These are phyloP conservation scores for Wallacemonas sp. DNA, from an alignment of 208 protist species.

Conservation along the genomic window DNA sequence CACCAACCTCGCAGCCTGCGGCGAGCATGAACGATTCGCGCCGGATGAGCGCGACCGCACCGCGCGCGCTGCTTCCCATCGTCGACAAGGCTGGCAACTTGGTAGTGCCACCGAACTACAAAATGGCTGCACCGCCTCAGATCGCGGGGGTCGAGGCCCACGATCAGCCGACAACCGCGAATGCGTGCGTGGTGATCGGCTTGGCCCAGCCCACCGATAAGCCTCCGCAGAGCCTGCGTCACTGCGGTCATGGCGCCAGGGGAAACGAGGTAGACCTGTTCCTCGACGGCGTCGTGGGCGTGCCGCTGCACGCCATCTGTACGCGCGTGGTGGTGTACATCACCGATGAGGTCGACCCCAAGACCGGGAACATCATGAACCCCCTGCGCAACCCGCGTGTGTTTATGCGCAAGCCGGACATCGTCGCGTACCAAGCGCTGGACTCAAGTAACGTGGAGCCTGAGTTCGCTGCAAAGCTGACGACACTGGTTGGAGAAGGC, in stretches of 20 bases:
- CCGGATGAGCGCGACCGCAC: conserved; percentile 5
- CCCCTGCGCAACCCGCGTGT: conserved; percentile 26
- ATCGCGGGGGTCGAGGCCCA: conserved; percentile 10
- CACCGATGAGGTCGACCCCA: conserved; percentile 32
- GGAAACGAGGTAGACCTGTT: conserved; percentile 32
- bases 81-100: conserved; percentile 35
- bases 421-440: conserved; percentile 45
- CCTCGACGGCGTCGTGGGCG: conserved; percentile 40
- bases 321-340: conserved; percentile 65
- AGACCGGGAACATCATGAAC: conserved; percentile 23
- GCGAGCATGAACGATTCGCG: background rate
- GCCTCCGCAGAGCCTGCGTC: conserved; percentile 8
- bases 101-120: conserved; percentile 38
- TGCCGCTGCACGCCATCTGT: conserved; percentile 54
- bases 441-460: conserved; percentile 38
- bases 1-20: background rate
- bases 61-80: conserved; percentile 17
- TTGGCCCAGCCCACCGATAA: conserved; percentile 26
- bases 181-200: conserved; percentile 32
- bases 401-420: conserved; percentile 54
- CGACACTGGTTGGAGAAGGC: background rate
- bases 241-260: conserved; percentile 21
- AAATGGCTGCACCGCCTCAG: conserved; percentile 9
- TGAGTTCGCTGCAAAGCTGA: conserved; percentile 29
- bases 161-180: conserved; percentile 8